Percentiles rank a stretch among this genome's conserved stretches.
Conservation (phyloP, 306 rosid genomes). For the Rosa chinensis region DNA sequence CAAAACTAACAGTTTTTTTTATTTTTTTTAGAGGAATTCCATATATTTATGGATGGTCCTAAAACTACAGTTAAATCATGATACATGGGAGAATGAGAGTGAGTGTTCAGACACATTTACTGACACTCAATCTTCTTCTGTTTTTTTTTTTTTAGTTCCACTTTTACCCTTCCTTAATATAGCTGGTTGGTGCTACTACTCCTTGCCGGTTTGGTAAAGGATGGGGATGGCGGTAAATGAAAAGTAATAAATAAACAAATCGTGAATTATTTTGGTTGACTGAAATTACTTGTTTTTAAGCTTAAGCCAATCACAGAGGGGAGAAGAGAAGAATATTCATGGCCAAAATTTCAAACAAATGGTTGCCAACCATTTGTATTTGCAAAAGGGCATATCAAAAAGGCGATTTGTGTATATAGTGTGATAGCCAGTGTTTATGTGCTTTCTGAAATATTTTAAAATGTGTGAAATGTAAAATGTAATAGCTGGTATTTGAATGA, state of each 20-base stretch:
- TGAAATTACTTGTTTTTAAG: background rate
- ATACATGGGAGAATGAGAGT: background rate
- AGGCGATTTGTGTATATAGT: background rate
- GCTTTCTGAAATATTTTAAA: background rate
- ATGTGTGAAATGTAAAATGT: no score
- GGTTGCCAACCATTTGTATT: background rate
- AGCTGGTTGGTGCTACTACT: background rate
- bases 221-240: background rate
- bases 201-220: background rate
- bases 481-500: no score
- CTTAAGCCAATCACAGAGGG: background rate
- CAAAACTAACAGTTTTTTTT: background rate
- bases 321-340: background rate
- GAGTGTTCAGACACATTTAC: background rate
- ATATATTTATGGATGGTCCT: no score
- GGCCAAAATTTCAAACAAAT: background rate
- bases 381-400: background rate
- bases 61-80: background rate
- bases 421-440: background rate
- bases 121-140: background rate
- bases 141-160: background rate
- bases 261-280: no score
- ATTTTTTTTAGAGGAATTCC: no score
- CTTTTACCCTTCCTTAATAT: background rate
- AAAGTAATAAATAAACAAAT: background rate